These are phyloP conservation scores for Xylaria telfairii DNA, from an alignment of 495 filamentous ascomycete genomes.

Conservation along the genomic window DNA sequence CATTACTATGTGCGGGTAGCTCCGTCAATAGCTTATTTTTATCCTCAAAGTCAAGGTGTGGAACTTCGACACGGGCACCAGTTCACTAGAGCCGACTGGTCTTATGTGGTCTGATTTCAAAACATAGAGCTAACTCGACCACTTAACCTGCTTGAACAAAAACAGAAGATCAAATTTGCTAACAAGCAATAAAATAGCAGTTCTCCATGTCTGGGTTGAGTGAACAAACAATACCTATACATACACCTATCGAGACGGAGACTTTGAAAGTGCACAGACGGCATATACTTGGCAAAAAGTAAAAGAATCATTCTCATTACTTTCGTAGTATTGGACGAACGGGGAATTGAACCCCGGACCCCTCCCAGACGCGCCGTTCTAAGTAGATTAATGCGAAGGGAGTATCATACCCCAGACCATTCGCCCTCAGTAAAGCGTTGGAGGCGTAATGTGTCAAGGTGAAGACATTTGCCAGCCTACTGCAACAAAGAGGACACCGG, in stretches of 20 bases:
- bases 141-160: no score
- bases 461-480: neutral
- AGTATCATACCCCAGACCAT: conserved; percentile 32
- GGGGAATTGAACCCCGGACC: conserved; percentile 32
- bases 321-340: conserved; percentile 15
- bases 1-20: neutral
- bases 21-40: neutral
- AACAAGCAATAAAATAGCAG: no score
- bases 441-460: no score
- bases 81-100: neutral
- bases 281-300: neutral
- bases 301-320: neutral
- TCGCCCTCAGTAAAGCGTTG: no score
- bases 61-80: neutral
- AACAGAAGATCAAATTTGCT: no score
- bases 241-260: neutral
- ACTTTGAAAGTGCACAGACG: neutral
- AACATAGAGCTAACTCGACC: no score
- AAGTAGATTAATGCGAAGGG: conserved; percentile 20
- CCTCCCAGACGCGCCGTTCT: conserved; percentile 19
- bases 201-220: no score
- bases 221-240: no score
- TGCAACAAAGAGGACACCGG: neutral
- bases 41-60: neutral
- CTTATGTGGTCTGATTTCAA: neutral